Evolutionary conservation across 495 filamentous ascomycete genomes (phyloP).

Genomic region (Podospora appendiculata): DNA sequence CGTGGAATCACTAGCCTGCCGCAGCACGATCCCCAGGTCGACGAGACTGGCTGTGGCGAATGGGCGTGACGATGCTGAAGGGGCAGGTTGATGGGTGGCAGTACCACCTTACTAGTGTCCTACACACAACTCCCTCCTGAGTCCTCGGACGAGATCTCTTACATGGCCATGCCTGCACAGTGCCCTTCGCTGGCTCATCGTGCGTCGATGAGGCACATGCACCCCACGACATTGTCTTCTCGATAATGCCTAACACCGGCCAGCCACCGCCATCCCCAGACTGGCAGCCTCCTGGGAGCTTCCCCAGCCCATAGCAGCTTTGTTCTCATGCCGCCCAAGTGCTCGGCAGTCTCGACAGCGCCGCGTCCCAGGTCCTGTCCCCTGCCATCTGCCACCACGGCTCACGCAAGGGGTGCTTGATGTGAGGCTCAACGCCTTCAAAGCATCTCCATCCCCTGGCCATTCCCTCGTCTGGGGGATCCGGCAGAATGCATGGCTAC

Average conservation of each 20-base stretch:
- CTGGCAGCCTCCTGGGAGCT: background rate
- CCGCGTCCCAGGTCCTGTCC: background rate
- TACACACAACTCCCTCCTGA: background rate
- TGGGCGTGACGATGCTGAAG: background rate
- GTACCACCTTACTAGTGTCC: background rate
- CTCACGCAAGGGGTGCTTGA: slow-evolving; percentile 7
- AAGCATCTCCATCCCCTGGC: slow-evolving; percentile 14
- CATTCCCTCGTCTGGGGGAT: slow-evolving; percentile 5
- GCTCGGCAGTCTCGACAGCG: background rate
- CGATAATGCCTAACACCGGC: slow-evolving; percentile 7
- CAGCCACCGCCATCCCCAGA: background rate
- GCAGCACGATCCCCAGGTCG: slow-evolving; percentile 7
- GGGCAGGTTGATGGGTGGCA: background rate
- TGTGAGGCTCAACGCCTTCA: slow-evolving; percentile 8
- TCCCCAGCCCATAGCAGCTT: too few species aligned
- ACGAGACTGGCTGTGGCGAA: background rate
- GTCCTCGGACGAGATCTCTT: slow-evolving; percentile 2
- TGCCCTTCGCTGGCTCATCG: slow-evolving; percentile 2
- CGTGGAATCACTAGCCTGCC: background rate
- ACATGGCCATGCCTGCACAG: slow-evolving; percentile 1
- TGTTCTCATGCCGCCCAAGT: too few species aligned
- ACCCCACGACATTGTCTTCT: background rate
- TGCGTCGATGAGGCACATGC: slow-evolving; percentile 14
- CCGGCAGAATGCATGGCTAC: slow-evolving; percentile 12
- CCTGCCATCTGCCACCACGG: slow-evolving; percentile 2